Percentiles rank a stretch among this genome's conserved stretches.
phyloP scores from a whole-genome alignment of 2,329 filamentous ascomycete species.

The Diaporthe vaccinii region DNA sequence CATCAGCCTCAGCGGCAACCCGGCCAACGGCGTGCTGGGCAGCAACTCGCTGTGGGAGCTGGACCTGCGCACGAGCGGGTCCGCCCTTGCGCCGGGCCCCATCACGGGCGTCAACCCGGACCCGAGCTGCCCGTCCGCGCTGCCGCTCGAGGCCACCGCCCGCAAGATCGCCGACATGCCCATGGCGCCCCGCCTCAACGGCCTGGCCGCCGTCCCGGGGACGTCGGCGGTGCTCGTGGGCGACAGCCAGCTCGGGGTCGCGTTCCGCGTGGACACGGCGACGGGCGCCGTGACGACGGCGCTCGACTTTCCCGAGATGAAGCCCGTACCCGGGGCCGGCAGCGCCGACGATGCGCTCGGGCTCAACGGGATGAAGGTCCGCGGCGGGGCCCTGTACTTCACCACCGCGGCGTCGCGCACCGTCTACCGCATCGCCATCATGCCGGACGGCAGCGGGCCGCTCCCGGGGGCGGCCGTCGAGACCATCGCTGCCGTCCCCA shows the following conservation, averaged over 20 bases:
- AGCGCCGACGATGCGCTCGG: slow-evolving; percentile 41
- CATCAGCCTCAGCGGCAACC: slow-evolving; percentile 32
- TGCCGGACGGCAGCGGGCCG: slow-evolving; percentile 23
- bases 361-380: slow-evolving; percentile 48
- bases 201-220: slow-evolving; percentile 43
- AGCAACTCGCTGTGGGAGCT: slow-evolving; percentile 44
- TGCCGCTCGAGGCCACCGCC: not conserved
- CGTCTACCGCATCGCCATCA: slow-evolving; percentile 29
- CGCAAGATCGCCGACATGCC: slow-evolving; percentile 43
- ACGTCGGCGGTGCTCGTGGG: slow-evolving; percentile 45
- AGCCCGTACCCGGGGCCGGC: slow-evolving; percentile 38
- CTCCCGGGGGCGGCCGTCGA: slow-evolving; percentile 10
- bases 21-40: slow-evolving; percentile 39
- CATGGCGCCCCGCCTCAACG: slow-evolving; percentile 45
- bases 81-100: not conserved
- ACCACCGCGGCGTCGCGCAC: slow-evolving; percentile 43
- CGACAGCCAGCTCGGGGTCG: slow-evolving; percentile 46
- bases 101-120: not conserved
- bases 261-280: slow-evolving; percentile 47
- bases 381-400: slow-evolving; percentile 47
- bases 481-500: slow-evolving; percentile 11
- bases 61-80: slow-evolving; percentile 27
- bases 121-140: not conserved
- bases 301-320: slow-evolving; percentile 46
- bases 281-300: slow-evolving; percentile 42